These are phyloP conservation scores for Rhizophlyctis rosea DNA, from an alignment of 192 early-diverging fungal genomes.

Conservation along the genomic window DNA sequence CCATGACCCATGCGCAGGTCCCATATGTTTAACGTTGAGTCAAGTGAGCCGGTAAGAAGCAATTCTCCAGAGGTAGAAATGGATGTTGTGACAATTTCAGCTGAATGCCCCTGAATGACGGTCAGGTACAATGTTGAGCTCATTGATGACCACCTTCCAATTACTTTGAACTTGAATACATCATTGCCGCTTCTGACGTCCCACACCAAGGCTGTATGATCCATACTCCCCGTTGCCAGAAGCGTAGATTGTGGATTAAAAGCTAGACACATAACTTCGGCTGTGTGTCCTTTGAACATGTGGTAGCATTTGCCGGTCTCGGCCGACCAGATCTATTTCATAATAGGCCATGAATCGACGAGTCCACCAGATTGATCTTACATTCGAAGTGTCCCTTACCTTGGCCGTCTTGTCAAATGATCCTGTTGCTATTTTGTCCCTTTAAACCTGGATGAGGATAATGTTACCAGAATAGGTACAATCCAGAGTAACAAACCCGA, in stretches of 20 bases:
- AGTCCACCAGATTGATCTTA: not conserved
- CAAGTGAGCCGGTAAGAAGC: constrained; percentile 52
- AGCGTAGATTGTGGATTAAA: constrained; percentile 38
- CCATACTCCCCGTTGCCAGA: constrained; percentile 49
- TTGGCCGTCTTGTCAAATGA: constrained; percentile 54
- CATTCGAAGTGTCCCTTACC: constrained; percentile 13
- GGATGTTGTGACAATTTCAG: constrained; percentile 34
- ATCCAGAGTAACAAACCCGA: constrained; percentile 32
- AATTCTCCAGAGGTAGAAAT: constrained; percentile 34
- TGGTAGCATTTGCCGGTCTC: constrained; percentile 45
- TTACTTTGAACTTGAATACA: constrained; percentile 35
- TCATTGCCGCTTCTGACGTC: constrained; percentile 47
- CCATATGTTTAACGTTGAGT: constrained; percentile 51
- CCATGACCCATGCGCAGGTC: constrained; percentile 32
- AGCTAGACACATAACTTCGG: constrained; percentile 41
- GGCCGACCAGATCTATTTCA: constrained; percentile 44
- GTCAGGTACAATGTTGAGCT: not conserved
- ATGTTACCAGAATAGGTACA: too few species aligned
- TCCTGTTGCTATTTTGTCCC: constrained; percentile 50
- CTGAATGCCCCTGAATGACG: constrained; percentile 41
- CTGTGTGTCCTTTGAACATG: constrained; percentile 47
- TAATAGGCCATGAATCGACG: not conserved
- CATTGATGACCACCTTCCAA: not conserved
- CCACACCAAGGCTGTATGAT: constrained; percentile 45
- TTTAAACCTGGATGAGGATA: too few species aligned